Evolutionary conservation across 2,329 filamentous ascomycete genomes (phyloP), one percentile per base, ranked within the genome.

Genomic region (Anthostomella pinea): DNA sequence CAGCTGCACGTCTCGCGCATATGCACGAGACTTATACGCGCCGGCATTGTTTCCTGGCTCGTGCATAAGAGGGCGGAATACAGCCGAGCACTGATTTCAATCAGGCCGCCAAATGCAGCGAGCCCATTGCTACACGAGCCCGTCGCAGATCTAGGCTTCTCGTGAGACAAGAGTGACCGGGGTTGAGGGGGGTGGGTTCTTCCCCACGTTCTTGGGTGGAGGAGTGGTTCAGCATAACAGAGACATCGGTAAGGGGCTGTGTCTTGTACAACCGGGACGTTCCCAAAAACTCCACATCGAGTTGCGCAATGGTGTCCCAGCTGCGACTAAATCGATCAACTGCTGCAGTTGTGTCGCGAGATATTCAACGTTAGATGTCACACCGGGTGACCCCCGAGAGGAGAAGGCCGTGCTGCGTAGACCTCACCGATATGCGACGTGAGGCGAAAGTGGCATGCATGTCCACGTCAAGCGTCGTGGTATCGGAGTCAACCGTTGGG

Each of bases 81-180:
- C 18, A 21, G 29, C 29, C 29, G 29, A 30, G 29, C 13, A 27
- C 25, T 27, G 25, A 8, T 15, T 27, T 6, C 17, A 15, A 16
- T 27, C 17, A 27, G 8, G 13, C 17, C 25, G 8, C 25, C 13
- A 3, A 16, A 27, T 27, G 13, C n/a, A 27, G 13, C n/a, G 25
- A 13, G 25, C 13, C 25, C 7, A 27, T 13, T 27, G 25, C 10
- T 8, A 27, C 25, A 4, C 3, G 9, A 15, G 9, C 15, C 15
- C 13, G 25, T 16, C 17, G 25, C 25, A 27, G 25, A 27, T 27
- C 25, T 27, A 27, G 25, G 25, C 25, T 15, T 15, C 25, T 27
- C 13, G 25, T 27, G 25, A 27, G 25, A 27, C 25, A 15, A 8
- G 25, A 27, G 6, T 27, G 10, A 27, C 15, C 15, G 25, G 25